Base-by-base conservation (phyloP, 768 basidiomycete species). In the Amanita phalloides region DNA sequence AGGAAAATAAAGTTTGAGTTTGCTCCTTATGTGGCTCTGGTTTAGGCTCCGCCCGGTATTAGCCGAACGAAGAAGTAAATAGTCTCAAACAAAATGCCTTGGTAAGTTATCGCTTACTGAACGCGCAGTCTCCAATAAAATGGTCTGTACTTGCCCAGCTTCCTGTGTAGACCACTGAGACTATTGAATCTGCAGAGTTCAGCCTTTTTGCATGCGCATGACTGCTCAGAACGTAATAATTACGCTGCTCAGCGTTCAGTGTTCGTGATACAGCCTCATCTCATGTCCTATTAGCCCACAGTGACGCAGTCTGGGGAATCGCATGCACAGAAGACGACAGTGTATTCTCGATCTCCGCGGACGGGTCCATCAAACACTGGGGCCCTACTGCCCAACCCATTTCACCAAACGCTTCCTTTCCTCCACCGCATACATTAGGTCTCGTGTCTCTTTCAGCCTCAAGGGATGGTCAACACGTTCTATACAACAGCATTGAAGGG, bases 401-500 rank as follows among this genome's bases (percentile, higher is more conserved):
- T 26, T 45, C 44, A 6, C 51, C 51, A 7, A 74, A 73, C 71
- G 60, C 75, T 54, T 55, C 61, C 2, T 69, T 82, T 32, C 79
- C 82, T 14, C 67, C 79, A 35, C 73, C 84, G n/a, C 89, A 95
- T 67, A 82, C 89, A 6, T 81, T 95, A 17, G 92, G 88, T 2
- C 79, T 92, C 56, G 79, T 90, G 14, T 90, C 90, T 4, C 67
- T 95, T 32, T 90, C 88, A 14, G 79, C 79, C 6, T 76, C 82
- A 17, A 73, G 77, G 0, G 73, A 80, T 45, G 93, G 89, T 6
- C 71, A 68, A 44, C 69, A 67, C 28, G 90, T 81, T 0, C 64
- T 96, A 42, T 86, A 82, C 58, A 91, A 91, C 60, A 85, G 85
- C 50, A 71, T 94, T 17, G 92, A 95, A 59, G 93, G 93, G 1